Percentiles rank a stretch among this genome's conserved stretches.
phyloP scores from a whole-genome alignment of 371 early-diverging fungal genomes.

The Mortierella sp. region DNA sequence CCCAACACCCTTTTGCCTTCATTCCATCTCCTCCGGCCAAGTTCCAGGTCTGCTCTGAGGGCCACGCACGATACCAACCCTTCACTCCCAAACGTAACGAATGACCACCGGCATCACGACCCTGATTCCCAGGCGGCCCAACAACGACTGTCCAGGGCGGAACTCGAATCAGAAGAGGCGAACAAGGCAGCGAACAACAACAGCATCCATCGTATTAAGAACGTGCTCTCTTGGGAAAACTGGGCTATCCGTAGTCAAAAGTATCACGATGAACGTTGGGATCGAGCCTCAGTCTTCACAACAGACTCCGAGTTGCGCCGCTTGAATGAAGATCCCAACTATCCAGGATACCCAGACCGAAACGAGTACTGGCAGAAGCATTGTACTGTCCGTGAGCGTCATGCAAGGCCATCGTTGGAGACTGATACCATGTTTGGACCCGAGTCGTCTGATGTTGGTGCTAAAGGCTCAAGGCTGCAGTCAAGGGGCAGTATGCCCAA shows the following conservation, averaged over 20 bases:
- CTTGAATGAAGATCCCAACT: slow-evolving; percentile 20
- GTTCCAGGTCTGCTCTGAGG: not conserved
- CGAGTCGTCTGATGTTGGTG: slow-evolving; percentile 2
- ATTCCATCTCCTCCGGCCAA: not conserved
- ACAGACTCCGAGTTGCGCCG: slow-evolving; percentile 28
- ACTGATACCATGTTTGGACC: not conserved
- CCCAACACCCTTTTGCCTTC: slow-evolving; percentile 12
- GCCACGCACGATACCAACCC: not conserved
- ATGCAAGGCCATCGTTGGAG: slow-evolving; percentile 10
- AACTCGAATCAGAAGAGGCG: not conserved
- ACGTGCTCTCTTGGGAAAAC: slow-evolving; percentile 1
- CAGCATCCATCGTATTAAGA: not conserved
- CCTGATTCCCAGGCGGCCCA: not conserved
- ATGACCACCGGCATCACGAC: slow-evolving; percentile 5
- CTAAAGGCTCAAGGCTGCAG: not conserved
- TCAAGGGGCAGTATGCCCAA: not conserved
- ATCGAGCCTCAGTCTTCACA: slow-evolving; percentile 32
- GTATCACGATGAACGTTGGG: slow-evolving; percentile 50
- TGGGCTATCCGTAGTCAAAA: slow-evolving; percentile 26
- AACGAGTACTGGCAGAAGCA: slow-evolving; percentile 45
- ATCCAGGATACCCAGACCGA: slow-evolving; percentile 44
- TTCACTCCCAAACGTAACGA: not conserved
- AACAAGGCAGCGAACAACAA: not conserved
- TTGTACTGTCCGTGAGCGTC: slow-evolving; percentile 43
- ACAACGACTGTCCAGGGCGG: not conserved